Conservation (phyloP, 2,329 filamentous ascomycete species). For the Aciculosporium take region DNA sequence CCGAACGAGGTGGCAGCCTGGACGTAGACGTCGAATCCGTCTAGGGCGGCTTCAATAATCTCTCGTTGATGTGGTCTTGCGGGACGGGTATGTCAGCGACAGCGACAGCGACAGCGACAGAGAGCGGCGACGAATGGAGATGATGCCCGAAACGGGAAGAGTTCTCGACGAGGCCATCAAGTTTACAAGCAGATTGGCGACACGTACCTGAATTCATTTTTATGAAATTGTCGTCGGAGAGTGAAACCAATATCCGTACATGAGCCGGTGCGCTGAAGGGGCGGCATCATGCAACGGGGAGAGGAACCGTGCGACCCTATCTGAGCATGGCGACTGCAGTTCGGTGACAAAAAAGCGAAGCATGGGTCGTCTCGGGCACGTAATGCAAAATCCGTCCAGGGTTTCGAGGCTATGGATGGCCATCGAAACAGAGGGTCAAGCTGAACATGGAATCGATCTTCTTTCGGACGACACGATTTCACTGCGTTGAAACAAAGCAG, state of each 20-base stretch:
- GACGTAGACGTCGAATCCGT: conserved; percentile 80
- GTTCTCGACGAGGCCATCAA: too few species aligned
- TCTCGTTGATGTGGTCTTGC: conserved; percentile 74
- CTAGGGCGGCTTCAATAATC: conserved; percentile 68
- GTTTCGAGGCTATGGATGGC: too few species aligned
- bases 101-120: background rate
- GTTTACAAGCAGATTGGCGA: too few species aligned
- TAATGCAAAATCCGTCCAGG: too few species aligned
- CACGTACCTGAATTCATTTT: conserved; percentile 53
- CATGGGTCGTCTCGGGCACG: background rate
- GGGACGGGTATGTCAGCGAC: background rate
- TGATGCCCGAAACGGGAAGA: too few species aligned
- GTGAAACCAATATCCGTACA: conserved; percentile 60
- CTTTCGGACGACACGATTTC: too few species aligned
- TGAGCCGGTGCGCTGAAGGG: conserved; percentile 31
- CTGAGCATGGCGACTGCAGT: background rate
- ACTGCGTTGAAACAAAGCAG: too few species aligned
- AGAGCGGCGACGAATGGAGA: too few species aligned
- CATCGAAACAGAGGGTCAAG: too few species aligned
- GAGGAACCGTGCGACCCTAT: background rate
- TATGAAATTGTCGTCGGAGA: conserved; percentile 58
- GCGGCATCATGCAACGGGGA: conserved; percentile 20
- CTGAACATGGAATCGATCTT: too few species aligned
- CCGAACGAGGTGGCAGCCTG: conserved; percentile 86
- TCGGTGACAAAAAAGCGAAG: background rate